These are phyloP conservation scores for Stagonosporopsis cucurbitacearum DNA, from an alignment of 2,329 filamentous ascomycete genomes.

Conservation along the genomic window DNA sequence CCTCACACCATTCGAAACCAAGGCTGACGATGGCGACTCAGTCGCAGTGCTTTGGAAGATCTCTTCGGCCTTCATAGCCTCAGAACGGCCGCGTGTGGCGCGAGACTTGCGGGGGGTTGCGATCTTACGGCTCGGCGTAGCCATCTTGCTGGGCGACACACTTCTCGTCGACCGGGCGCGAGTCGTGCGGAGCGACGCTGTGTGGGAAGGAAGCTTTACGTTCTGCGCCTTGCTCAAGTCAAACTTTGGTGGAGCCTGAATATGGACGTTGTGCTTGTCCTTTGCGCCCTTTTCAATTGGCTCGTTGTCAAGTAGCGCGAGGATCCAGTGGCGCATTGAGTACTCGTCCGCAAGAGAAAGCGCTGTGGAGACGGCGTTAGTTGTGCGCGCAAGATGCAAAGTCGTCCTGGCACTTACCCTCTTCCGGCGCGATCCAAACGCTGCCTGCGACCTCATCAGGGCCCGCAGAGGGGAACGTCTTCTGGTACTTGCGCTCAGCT, in stretches of 20 bases:
- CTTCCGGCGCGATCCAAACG: conserved; percentile 87
- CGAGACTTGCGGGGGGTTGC: conserved; percentile 63
- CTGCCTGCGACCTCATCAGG: conserved; percentile 94
- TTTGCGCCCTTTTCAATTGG: conserved; percentile 73
- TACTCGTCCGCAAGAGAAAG: conserved; percentile 87
- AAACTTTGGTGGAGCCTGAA: conserved; percentile 82
- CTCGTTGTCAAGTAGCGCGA: conserved; percentile 86
- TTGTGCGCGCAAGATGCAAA: neutral
- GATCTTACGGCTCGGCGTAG: conserved; percentile 54
- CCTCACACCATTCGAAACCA: conserved; percentile 43
- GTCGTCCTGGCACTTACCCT: conserved; percentile 56
- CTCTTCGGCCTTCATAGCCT: conserved; percentile 39
- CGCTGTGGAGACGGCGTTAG: conserved; percentile 61
- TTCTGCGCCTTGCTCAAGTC: conserved; percentile 58
- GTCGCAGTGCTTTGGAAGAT: conserved; percentile 55
- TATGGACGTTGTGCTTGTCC: conserved; percentile 72
- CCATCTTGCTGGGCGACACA: conserved; percentile 61
- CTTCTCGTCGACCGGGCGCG: conserved; percentile 65
- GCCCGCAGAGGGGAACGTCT: conserved; percentile 80
- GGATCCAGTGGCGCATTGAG: conserved; percentile 83
- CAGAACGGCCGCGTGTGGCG: conserved; percentile 50
- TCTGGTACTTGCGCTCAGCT: conserved; percentile 81
- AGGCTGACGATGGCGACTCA: conserved; percentile 55
- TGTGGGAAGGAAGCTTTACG: conserved; percentile 41
- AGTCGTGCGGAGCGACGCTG: conserved; percentile 42